phyloP scores from a whole-genome alignment of 148 eudicot genomes.

The Simmondsia chinensis region DNA sequence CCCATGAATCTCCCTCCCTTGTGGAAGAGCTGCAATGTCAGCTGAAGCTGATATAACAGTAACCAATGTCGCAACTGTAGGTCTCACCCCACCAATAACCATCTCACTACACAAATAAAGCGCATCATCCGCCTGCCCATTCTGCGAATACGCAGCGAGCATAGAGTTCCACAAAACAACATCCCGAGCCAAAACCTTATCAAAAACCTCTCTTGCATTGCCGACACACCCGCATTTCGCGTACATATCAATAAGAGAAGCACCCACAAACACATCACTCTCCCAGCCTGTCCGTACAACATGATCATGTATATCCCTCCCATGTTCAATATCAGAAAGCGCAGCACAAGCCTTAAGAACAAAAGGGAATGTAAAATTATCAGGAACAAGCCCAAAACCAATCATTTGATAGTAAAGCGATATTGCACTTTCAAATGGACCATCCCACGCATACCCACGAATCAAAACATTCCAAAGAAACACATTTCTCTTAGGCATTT shows the following conservation, averaged over 20 bases:
- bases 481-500: constrained; percentile 51
- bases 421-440: constrained; percentile 57
- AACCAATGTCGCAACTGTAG: constrained; percentile 62
- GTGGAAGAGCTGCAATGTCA: constrained; percentile 46
- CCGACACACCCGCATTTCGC: constrained; percentile 64
- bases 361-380: constrained; percentile 78
- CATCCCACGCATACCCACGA: constrained; percentile 92
- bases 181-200: constrained; percentile 44
- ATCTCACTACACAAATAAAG: constrained; percentile 47
- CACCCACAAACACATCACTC: constrained; percentile 72
- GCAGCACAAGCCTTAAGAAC: constrained; percentile 77
- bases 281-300: constrained; percentile 50
- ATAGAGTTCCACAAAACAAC: constrained; percentile 85
- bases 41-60: constrained; percentile 66
- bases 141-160: constrained; percentile 78
- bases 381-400: constrained; percentile 52
- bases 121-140: constrained; percentile 63
- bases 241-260: constrained; percentile 79
- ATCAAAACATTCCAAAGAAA: constrained; percentile 82
- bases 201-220: constrained; percentile 43
- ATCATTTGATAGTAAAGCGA: constrained; percentile 40
- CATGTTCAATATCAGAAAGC: constrained; percentile 40
- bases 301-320: constrained; percentile 61
- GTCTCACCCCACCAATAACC: constrained; percentile 41
- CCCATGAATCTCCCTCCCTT: constrained; percentile 64